Conservation (phyloP, 1,139 yeast species). For the Sugiyamaella xylanicola region DNA sequence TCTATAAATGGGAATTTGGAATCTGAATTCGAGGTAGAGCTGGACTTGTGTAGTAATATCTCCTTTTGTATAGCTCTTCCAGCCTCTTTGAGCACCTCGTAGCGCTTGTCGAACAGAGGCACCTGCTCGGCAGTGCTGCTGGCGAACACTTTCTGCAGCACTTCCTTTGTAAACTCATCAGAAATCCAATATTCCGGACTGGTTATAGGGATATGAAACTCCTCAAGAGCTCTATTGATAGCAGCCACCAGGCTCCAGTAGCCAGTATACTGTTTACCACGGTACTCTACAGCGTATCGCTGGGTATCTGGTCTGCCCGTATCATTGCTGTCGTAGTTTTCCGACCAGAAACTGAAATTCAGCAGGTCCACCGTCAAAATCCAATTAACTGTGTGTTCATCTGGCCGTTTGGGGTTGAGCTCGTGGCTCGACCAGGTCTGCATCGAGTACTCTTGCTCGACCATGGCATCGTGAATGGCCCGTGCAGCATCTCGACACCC, state of each 20-base stretch:
- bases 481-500: slow-evolving; percentile 40
- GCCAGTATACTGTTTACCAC: slow-evolving; percentile 45
- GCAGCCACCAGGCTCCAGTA: slow-evolving; percentile 51
- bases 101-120: slow-evolving; percentile 44
- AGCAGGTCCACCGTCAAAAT: slow-evolving; percentile 47
- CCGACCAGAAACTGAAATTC: slow-evolving; percentile 50
- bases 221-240: slow-evolving; percentile 45
- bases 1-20: slow-evolving; percentile 29
- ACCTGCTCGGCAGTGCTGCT: slow-evolving; percentile 40
- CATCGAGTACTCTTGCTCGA: slow-evolving; percentile 37
- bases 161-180: slow-evolving; percentile 34
- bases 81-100: slow-evolving; percentile 43
- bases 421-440: slow-evolving; percentile 44
- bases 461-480: slow-evolving; percentile 37
- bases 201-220: slow-evolving; percentile 43
- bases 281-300: slow-evolving; percentile 43
- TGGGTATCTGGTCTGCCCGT: slow-evolving; percentile 38
- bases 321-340: slow-evolving; percentile 38
- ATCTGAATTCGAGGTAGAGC: not conserved
- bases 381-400: slow-evolving; percentile 42
- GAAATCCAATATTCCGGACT: slow-evolving; percentile 42
- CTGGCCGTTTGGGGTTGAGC: slow-evolving; percentile 40
- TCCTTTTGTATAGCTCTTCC: slow-evolving; percentile 36
- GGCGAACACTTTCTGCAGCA: slow-evolving; percentile 38
- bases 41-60: slow-evolving; percentile 10